These are phyloP conservation scores for Paspalum vaginatum DNA, from an alignment of 176 grass and related monocot genomes.

Conservation along the genomic window DNA sequence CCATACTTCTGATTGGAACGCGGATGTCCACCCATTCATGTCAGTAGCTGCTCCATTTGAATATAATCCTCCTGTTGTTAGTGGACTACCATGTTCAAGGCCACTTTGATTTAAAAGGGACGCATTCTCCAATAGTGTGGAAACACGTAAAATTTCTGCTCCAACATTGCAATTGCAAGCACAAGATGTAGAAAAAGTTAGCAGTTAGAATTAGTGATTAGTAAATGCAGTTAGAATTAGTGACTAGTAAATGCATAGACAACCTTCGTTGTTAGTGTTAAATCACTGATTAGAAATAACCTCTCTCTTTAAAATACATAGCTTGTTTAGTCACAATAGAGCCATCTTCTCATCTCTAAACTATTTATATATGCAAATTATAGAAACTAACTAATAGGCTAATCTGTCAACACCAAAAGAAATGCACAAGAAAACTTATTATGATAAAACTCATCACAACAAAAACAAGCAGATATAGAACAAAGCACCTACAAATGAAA, in stretches of 20 bases:
- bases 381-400: neutral
- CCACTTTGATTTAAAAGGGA: constrained; percentile 90
- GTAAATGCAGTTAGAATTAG: constrained; percentile 61
- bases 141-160: constrained; percentile 99
- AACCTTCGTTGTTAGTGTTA: constrained; percentile 51
- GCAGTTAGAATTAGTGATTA: constrained; percentile 87
- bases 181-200: constrained; percentile 82
- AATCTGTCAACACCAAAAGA: neutral
- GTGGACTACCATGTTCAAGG: constrained; percentile 99
- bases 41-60: constrained; percentile 75
- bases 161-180: constrained; percentile 96
- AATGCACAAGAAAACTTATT: constrained; percentile 4
- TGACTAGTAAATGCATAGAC: constrained; percentile 61
- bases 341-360: constrained; percentile 10
- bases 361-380: constrained; percentile 25
- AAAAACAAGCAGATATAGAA: neutral
- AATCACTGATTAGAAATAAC: constrained; percentile 36
- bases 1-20: constrained; percentile 99
- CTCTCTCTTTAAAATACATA: neutral
- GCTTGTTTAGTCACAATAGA: constrained; percentile 23
- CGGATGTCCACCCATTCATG: constrained; percentile 83
- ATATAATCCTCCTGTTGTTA: constrained; percentile 93
- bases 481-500: constrained; percentile 14
- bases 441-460: neutral
- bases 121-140: constrained; percentile 86